Evolutionary conservation across 2,329 filamentous ascomycete species (phyloP).

Genomic region (Aspergillus fijiensis): DNA sequence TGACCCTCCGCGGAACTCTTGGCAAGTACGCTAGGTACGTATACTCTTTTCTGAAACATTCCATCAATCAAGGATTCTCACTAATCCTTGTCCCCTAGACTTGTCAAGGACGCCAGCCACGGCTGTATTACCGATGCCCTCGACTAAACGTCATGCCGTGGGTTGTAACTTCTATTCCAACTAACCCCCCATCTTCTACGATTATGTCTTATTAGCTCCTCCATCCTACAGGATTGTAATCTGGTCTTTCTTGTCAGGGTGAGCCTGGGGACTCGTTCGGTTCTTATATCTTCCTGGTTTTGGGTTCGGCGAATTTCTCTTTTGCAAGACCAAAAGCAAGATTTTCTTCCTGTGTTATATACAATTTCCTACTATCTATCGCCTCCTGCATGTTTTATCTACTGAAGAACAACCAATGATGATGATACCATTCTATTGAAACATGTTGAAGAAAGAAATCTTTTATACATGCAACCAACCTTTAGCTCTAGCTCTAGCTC

Average conservation of each 20-base stretch:
- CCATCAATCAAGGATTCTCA: too few relatives aligned
- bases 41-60: neutral
- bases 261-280: neutral
- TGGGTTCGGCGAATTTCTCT: neutral
- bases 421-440: neutral
- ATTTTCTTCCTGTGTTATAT: neutral
- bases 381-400: neutral
- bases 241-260: slow-evolving; percentile 1
- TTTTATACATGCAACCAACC: too few relatives aligned
- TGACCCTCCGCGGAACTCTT: slow-evolving; percentile 63
- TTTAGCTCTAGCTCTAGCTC: neutral
- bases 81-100: slow-evolving; percentile 11
- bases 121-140: slow-evolving; percentile 49
- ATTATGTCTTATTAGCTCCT: neutral
- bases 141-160: slow-evolving; percentile 23
- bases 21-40: slow-evolving; percentile 64
- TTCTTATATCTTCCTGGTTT: neutral
- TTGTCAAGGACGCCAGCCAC: slow-evolving; percentile 48
- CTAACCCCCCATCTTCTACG: slow-evolving; percentile 12
- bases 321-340: neutral
- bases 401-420: neutral
- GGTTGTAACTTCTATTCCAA: slow-evolving; percentile 7
- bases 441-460: too few relatives aligned
- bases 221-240: slow-evolving; percentile 1
- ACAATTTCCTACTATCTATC: neutral